Base-by-base conservation (phyloP, 768 basidiomycete species). In the Zangia roseola region DNA sequence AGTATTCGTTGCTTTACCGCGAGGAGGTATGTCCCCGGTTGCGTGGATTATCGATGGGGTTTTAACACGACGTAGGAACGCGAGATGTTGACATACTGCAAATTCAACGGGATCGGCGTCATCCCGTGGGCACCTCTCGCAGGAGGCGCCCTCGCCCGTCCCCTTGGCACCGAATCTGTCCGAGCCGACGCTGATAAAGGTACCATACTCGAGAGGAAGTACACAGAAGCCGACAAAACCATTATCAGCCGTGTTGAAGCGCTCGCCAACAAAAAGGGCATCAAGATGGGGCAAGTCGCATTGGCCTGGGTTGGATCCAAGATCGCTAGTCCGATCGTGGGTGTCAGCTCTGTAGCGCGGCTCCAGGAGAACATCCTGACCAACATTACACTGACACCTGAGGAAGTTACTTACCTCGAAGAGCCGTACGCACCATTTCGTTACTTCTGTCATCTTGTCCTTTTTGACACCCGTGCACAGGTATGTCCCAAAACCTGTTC, bases 1-100 rank as follows among this genome's bases (percentile, higher is more conserved):
- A 78, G 50, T 75, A 82, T 53, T 78, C 71, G 30, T 61, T 81
- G 6, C 67, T 81, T 17, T 83, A 83, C 56, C 70, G 80, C 31
- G 75, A 80, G 49, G 79, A 83, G 62, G 77, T 72, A n/a, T 3
- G 45, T 45, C 6, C n/a, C 24, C 30, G 10, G 10, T 30, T 30
- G 30, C 30, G 6, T 7, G 12, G 9, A 5, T 39, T 1, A 4
- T 13, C 6, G 8, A 3, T 4, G 21, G 25, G 12, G 2, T 3
- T 10, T 13, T 55, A 19, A 58, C 3, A 4, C 4, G 2, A 30
- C 10, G 2, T 26, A 76, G 77, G 77, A 78, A 45, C 65, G 70
- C 2, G 75, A 76, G 49, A 73, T 75, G 74, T 58, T 70, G 17
- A 58, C 67, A 4, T 78, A 75, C 58, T 77, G 75, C 57, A 67